Evolutionary conservation across 768 basidiomycete species (phyloP), one percentile per base, ranked within the genome.

Genomic region (Hericium coralloides): DNA sequence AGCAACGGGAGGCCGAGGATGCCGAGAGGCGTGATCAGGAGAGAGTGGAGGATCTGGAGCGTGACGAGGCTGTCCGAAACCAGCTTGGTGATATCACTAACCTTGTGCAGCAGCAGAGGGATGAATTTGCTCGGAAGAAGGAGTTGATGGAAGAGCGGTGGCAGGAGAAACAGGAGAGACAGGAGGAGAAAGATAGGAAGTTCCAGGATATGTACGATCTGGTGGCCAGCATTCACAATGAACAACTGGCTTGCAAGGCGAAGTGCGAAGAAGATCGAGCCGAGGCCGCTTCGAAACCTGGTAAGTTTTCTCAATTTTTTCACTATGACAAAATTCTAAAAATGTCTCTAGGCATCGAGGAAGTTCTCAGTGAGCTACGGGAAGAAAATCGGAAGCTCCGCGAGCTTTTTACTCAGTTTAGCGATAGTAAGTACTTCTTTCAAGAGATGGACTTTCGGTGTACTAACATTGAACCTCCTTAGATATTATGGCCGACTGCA

Each of bases 71-170:
- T 8, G 67, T 88, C 45, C 75, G 81, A 37, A 73, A 68, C 39
- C 88, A 90, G 61, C 68, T 93, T 14, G 71, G 67, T 4, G 89
- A 92, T 58, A 80, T 93, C 60, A 85, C 89, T 1, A 84, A 85
- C 59, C 66, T 89, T 54, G 74, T 92, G 14, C 82, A 87, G 56
- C 82, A 85, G 57, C 85, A 89, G 56, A 74, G 79, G 1, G 79
- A 83, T 37, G 74, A 78, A 51, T 76, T 78, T 38, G 78, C 81
- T 31, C 71, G 75, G 61, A 87, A 90, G 73, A 83, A 75, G 57
- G 75, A 76, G 12, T 56, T 79, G 17, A 75, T 77, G 72, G 85
- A 91, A 15, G 72, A 80, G 41, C 79, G 84, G 37, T 88, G 79
- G 75, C 74, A 72, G 8, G 82, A 83, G 59, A 90, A 90, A 68